Base-by-base conservation (phyloP, 495 filamentous ascomycete genomes). In the Barbatosphaeria neglecta region DNA sequence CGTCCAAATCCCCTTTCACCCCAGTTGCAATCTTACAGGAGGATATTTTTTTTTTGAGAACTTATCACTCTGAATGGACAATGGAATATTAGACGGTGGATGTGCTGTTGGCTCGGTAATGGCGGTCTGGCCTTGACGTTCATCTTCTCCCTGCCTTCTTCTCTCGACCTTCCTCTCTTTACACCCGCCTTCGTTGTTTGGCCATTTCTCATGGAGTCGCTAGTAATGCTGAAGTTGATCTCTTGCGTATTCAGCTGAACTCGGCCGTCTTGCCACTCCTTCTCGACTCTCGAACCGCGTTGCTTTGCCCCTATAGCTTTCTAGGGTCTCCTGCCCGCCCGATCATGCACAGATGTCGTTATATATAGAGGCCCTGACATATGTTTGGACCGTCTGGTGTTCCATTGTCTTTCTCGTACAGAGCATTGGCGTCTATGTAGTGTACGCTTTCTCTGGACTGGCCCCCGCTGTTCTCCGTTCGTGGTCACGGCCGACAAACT, bases 351-450 rank as follows among this genome's bases (percentile, higher is more conserved):
- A 62, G 46, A 69, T 70, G 63, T 60, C 57, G 48, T 50, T 54
- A 22, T 54, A 62, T 25, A 35, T 63, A 48, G 59, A 74, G 49
- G 53, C 61, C 43, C 43, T 68, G 17, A 71, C 74, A 57, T 60
- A 59, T 48, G 62, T 61, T 6, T 72, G 66, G 47, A 53, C 72
- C 25, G 45, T 65, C 51, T 80, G 76, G 76, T 72, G 66, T 45
- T 59, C 60, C 43, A 38, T 64, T 35, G 65, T 80, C 27, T 44
- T 73, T 18, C 7, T 66, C 18, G 72, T 80, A 28, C 70, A 76
- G 46, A 44, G 45, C 11, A 68, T 77, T 48, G 76, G 76, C 25
- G 67, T 68, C 49, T 66, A 57, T 41, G 64, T 74, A 45, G 57
- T 80, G 76, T 78, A 63, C 52, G 69, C 43, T 41, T 35, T n/a